Base-by-base conservation (phyloP, 192 early-diverging fungal genomes). In the Pilaira anomala region DNA sequence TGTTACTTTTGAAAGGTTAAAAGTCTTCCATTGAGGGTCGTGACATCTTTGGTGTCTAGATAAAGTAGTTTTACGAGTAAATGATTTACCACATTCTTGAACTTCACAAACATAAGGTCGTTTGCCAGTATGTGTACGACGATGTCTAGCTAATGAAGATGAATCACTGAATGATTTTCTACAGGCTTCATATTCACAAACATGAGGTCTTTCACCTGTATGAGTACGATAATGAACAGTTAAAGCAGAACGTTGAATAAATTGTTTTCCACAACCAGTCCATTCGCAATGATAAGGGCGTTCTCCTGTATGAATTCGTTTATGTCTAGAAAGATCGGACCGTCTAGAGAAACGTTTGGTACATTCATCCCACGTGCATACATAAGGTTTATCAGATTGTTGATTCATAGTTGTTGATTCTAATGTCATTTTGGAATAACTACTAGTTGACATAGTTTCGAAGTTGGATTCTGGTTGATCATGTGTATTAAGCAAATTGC, bases 51-150 rank as follows among this genome's bases (percentile, higher is more conserved):
- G 74, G 64, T 89, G 88, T 28, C 87, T 69, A 3, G 86, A 85
- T 14, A 89, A 63, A 3, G 85, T 85, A 3, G 84, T 88, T 42
- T 80, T 78, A 22, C 88, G 73, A 25, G 84, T 88, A 65, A 92
- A 94, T 1, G 83, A 75, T 63, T 92, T 92, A 16, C 72, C 81
- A 67, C 92, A 94, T 2, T 84, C 86, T 5, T 78, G 74, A 59
- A 80, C 78, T n/a, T 72, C 67, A 60, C 88, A 91, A 6, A 79
- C 77, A 73, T 88, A 92, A 1, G 90, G 87, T 48, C 90, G 80
- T 67, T 89, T 88, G 44, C 88, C 88, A 60, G 86, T 87, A 67
- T 92, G 90, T 1, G 86, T 88, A 53, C 88, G 82, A 30, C 88
- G 82, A 69, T 92, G 90, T 50, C 90, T 80, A 0, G 88, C 87